Evolutionary conservation across 2,329 filamentous ascomycete genomes (phyloP).

Genomic region (Trichoderma simmonsii): DNA sequence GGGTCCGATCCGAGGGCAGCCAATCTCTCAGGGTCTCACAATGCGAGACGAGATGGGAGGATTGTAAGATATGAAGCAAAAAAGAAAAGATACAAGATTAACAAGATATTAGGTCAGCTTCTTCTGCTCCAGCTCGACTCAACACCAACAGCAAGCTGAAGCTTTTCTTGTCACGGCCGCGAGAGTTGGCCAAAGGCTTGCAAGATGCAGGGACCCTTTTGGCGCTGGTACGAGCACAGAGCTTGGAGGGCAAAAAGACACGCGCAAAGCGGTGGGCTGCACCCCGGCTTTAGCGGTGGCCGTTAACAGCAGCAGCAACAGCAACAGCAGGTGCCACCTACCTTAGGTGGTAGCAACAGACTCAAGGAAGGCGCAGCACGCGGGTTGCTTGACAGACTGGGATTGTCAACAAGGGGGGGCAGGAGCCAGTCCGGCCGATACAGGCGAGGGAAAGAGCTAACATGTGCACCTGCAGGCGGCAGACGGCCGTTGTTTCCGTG

Average conservation of each 20-base stretch:
- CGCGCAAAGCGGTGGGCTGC: conserved; percentile 15
- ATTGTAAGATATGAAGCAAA: neutral
- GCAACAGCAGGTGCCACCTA: neutral
- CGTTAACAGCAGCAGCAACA: neutral
- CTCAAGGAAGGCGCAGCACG: conserved; percentile 14
- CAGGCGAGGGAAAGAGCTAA: conserved; percentile 16
- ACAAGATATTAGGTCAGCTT: neutral
- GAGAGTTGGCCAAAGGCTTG: neutral
- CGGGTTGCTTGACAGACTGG: conserved; percentile 9
- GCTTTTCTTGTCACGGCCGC: neutral
- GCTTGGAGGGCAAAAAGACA: neutral
- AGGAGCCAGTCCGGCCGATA: neutral
- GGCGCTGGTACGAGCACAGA: neutral
- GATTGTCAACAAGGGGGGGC: conserved; percentile 9
- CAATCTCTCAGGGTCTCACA: neutral
- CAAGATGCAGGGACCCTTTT: neutral
- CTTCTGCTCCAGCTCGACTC: neutral
- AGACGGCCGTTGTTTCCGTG: conserved; percentile 3
- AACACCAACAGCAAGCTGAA: neutral
- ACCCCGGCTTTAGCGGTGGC: conserved; percentile 11
- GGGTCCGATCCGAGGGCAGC: neutral
- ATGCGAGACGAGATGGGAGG: neutral
- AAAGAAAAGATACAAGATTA: neutral
- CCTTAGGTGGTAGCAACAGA: neutral
- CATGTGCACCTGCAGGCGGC: conserved; percentile 1